These are phyloP conservation scores for Helenozyma baotianmanensis DNA, from an alignment of 805 yeast species.

Conservation along the genomic window DNA sequence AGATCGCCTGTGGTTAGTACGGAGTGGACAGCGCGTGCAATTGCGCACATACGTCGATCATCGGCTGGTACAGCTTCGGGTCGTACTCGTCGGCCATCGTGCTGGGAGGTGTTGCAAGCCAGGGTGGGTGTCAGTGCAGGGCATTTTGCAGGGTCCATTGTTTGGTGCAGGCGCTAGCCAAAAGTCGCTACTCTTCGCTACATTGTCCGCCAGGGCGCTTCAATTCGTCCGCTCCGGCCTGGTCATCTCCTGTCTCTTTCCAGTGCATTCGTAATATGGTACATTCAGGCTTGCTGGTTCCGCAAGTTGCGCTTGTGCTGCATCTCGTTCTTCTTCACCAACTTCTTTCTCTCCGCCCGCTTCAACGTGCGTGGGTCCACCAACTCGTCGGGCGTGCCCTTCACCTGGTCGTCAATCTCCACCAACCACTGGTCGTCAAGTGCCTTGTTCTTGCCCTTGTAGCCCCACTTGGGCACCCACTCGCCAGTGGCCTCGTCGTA, in stretches of 20 bases:
- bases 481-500: conserved; percentile 86
- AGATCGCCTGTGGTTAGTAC: conserved; percentile 52
- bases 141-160: no score
- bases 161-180: no score
- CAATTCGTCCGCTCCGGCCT: no score
- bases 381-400: conserved; percentile 50
- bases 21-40: background rate
- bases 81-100: background rate
- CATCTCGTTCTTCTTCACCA: conserved; percentile 76
- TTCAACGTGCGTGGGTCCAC: conserved; percentile 81
- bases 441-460: conserved; percentile 85
- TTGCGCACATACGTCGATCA: conserved; percentile 15
- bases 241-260: no score
- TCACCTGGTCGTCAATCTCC: conserved; percentile 77
- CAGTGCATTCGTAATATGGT: background rate
- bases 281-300: conserved; percentile 18
- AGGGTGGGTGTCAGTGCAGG: no score
- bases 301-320: conserved; percentile 81
- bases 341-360: conserved; percentile 78
- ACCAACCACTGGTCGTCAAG: conserved; percentile 92
- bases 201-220: no score
- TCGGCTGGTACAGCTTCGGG: conserved; percentile 10
- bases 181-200: no score
- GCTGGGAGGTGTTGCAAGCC: no score
- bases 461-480: conserved; percentile 99